Evolutionary conservation across 345 rosid genomes (phyloP), one percentile per base, ranked within the genome.

Genomic region (Citrus australasica): DNA sequence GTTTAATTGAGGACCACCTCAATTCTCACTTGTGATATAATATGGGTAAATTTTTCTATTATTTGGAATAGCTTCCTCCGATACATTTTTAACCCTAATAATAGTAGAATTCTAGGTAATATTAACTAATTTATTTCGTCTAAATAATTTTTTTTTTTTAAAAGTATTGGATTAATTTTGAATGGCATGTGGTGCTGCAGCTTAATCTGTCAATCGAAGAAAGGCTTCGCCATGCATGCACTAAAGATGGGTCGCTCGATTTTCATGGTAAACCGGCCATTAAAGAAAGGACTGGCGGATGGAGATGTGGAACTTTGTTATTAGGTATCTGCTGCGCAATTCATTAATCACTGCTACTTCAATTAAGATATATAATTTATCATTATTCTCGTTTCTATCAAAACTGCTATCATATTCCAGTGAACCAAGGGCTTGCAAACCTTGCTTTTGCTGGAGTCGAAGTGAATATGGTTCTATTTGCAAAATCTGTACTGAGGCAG

Each of bases 401-500:
- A 46, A 46, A 46, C 9, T 46, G 51, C 51, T 46, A 46, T 13
- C 4, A 13, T 46, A 46, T 46, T 46, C 17, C 6, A 82, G 85
- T 71, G 78, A 82, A 78, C 71, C 81, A 75, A 64, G 84, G 81
- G 35, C 64, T 82, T 4, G 73, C 66, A 7, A 82, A 78, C 3
- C 67, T 82, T 4, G 82, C 84, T 46, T 80, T 80, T 63, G 78
- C 81, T 2, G 82, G 80, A 53, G 82, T 85, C 42, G 83, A 82
- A 69, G 85, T 85, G 80, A 85, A 82, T 64, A 55, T 82, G 83
- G 83, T 84, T 59, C 72, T 84, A 9, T 84, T 82, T 25, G 32
- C 83, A 9, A 82, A 82, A 61, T 69, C 79, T 27, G 85, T 84
- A 21, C 62, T 82, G 51, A 77, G 81, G 58, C 87, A 84, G 25